These are phyloP conservation scores for Zea luxurians DNA, from an alignment of 176 grass and related monocot species.

Conservation along the genomic window DNA sequence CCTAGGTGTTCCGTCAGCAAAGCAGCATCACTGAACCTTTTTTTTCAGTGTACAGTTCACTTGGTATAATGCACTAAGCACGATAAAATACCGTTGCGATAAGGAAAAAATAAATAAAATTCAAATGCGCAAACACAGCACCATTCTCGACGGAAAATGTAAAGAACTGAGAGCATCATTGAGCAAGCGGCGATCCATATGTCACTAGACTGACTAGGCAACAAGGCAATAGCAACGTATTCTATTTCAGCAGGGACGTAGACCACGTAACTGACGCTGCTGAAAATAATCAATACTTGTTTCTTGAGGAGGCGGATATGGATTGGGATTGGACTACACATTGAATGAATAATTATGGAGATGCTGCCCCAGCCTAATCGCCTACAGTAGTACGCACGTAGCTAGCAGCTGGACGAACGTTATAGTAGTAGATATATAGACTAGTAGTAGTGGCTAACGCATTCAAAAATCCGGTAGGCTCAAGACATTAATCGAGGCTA, in stretches of 20 bases:
- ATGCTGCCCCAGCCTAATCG: conserved; percentile 17
- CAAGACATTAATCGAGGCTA: not conserved
- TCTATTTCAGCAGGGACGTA: conserved; percentile 21
- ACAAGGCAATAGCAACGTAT: not conserved
- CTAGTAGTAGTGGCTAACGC: not conserved
- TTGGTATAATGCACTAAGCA: not conserved
- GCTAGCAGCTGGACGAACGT: conserved; percentile 6
- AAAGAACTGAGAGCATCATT: conserved; percentile 27
- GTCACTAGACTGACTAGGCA: conserved; percentile 11
- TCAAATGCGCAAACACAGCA: not conserved
- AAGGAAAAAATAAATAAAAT: not conserved
- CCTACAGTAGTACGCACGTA: not conserved
- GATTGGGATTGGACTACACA: conserved; percentile 36
- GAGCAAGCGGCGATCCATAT: not conserved
- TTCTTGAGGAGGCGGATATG: conserved; percentile 4
- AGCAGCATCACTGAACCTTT: not conserved
- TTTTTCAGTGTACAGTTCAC: not conserved
- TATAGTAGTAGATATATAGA: not conserved
- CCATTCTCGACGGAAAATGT: not conserved
- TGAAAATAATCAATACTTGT: not conserved
- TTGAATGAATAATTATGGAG: not conserved
- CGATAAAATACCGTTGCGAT: not conserved
- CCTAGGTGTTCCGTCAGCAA: not conserved
- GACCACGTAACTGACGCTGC: conserved; percentile 44
- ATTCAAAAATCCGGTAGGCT: conserved; percentile 31